A percentile compares a stretch with the other conserved stretches of the same genome.
These are phyloP conservation scores for Xylaria sp. DNA, from an alignment of 2,329 filamentous ascomycete genomes.

Conservation along the genomic window DNA sequence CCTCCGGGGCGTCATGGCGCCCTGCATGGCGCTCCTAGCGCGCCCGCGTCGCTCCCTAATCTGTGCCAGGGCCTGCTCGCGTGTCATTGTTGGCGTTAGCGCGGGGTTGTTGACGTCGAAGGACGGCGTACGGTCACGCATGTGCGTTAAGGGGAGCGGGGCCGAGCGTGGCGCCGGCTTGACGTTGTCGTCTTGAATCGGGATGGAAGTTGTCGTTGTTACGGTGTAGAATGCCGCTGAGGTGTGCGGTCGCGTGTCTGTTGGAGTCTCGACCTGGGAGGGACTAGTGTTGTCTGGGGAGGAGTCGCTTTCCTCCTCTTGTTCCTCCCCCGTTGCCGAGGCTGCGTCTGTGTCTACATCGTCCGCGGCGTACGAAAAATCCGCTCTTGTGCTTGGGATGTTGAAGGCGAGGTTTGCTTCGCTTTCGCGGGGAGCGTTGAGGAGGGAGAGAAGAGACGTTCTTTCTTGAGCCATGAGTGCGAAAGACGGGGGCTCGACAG, in stretches of 20 bases:
- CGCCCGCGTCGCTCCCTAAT: slow-evolving; percentile 75
- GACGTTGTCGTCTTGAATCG: slow-evolving; percentile 53
- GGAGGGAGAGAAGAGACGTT: slow-evolving; percentile 65
- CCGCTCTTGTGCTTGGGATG: slow-evolving; percentile 50
- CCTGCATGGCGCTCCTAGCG: slow-evolving; percentile 70
- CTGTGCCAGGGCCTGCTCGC: slow-evolving; percentile 76
- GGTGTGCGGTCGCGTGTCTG: slow-evolving; percentile 50
- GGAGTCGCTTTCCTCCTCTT: neutral
- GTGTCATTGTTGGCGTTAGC: slow-evolving; percentile 68
- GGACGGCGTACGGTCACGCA: slow-evolving; percentile 40
- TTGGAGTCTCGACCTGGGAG: neutral
- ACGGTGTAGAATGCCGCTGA: slow-evolving; percentile 54
- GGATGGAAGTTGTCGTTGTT: slow-evolving; percentile 59
- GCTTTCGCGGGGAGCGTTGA: slow-evolving; percentile 59
- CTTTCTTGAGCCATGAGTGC: slow-evolving; percentile 60
- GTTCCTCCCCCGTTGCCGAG: slow-evolving; percentile 11
- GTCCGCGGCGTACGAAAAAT: slow-evolving; percentile 5
- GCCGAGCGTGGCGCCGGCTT: slow-evolving; percentile 32
- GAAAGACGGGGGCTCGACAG: slow-evolving; percentile 65
- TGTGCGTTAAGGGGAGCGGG: slow-evolving; percentile 32
- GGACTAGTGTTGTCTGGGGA: slow-evolving; percentile 16
- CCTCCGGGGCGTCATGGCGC: slow-evolving; percentile 65
- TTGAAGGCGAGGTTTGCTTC: slow-evolving; percentile 45
- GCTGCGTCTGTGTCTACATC: slow-evolving; percentile 1
- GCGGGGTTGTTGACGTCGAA: slow-evolving; percentile 64